Evolutionary conservation across 2,329 filamentous ascomycete genomes (phyloP).

Genomic region (Arthroderma uncinatum): DNA sequence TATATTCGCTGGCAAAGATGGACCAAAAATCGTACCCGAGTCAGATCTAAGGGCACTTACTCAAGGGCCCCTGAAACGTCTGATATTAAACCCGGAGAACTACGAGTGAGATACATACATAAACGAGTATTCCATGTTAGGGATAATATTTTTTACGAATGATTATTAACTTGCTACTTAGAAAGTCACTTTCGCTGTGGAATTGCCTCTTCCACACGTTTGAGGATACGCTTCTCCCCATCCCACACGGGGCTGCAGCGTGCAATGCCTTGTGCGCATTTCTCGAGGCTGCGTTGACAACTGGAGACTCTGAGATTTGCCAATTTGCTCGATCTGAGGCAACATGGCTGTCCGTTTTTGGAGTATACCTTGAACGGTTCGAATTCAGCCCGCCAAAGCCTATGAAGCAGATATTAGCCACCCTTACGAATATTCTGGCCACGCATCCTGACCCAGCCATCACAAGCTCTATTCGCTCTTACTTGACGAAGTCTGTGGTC

Average conservation of each 20-base stretch:
- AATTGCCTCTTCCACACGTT: slow-evolving; percentile 33
- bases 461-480: slow-evolving; percentile 17
- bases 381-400: slow-evolving; percentile 36
- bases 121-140: neutral
- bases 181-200: slow-evolving; percentile 26
- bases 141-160: neutral
- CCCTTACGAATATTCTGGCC: slow-evolving; percentile 27
- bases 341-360: slow-evolving; percentile 33
- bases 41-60: slow-evolving; percentile 8
- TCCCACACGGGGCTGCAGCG: slow-evolving; percentile 31
- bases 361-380: slow-evolving; percentile 31
- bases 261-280: slow-evolving; percentile 38
- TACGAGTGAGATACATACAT: slow-evolving; percentile 9
- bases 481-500: slow-evolving; percentile 22
- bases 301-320: slow-evolving; percentile 23
- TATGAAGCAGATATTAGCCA: slow-evolving; percentile 35
- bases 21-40: slow-evolving; percentile 7
- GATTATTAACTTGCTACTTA: neutral
- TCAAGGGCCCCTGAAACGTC: slow-evolving; percentile 10
- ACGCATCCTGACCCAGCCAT: slow-evolving; percentile 20
- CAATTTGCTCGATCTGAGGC: slow-evolving; percentile 25
- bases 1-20: neutral
- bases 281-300: slow-evolving; percentile 28
- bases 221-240: slow-evolving; percentile 27
- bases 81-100: slow-evolving; percentile 8